Conservation (phyloP, 805 yeast species). For the Lipomyces yamadae region DNA sequence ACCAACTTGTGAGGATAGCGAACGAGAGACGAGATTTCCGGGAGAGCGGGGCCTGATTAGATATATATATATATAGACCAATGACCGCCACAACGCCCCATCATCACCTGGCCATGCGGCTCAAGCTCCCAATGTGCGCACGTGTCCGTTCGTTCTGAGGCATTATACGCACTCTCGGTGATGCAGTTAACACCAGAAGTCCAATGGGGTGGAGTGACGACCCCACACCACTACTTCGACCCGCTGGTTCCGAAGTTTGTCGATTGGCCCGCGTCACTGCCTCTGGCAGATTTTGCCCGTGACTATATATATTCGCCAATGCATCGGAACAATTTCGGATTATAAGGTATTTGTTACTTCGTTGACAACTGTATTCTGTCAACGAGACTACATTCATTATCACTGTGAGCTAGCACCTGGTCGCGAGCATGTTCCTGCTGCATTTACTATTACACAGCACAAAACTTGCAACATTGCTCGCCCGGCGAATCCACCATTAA, state of each 20-base stretch:
- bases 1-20: background rate
- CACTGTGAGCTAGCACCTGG: no score
- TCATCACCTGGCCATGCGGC: background rate
- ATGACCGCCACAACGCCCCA: background rate
- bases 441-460: no score
- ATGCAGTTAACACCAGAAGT: background rate
- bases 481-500: background rate
- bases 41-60: background rate
- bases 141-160: background rate
- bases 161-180: background rate
- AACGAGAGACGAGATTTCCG: background rate
- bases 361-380: no score
- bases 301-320: background rate
- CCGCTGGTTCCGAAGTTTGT: background rate
- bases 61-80: background rate
- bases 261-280: constrained; percentile 4
- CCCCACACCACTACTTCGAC: background rate
- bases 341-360: background rate
- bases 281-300: background rate
- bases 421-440: no score
- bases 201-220: background rate
- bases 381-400: no score
- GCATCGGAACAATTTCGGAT: background rate
- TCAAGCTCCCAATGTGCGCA: background rate
- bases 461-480: background rate